phyloP scores from a whole-genome alignment of 2,329 filamentous ascomycete species.

The Annulohypoxylon truncatum region DNA sequence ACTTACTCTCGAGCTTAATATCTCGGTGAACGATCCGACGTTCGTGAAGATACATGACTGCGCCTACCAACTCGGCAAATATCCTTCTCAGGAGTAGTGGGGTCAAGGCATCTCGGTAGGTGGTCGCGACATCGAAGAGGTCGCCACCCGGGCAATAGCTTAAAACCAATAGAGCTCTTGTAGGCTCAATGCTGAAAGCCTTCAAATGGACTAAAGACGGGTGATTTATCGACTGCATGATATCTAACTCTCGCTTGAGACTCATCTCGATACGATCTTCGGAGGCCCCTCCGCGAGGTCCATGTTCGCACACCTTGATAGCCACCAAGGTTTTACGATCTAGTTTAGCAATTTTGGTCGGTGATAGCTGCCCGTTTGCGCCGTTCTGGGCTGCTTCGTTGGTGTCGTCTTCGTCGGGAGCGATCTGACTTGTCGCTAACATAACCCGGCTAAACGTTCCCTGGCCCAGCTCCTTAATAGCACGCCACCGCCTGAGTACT shows the following conservation, averaged over 20 bases:
- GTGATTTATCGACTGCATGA: conserved; percentile 88
- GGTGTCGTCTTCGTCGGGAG: conserved; percentile 60
- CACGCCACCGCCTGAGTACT: conserved; percentile 81
- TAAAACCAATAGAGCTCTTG: conserved; percentile 84
- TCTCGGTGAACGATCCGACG: conserved; percentile 93
- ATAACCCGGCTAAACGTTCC: conserved; percentile 97
- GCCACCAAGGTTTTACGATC: conserved; percentile 87
- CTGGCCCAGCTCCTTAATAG: conserved; percentile 83
- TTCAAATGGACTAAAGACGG: conserved; percentile 92
- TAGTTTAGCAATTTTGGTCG: conserved; percentile 54
- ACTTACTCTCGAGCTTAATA: conserved; percentile 94
- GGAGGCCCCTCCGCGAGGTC: conserved; percentile 90
- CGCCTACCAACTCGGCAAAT: conserved; percentile 88
- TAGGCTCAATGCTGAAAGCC: conserved; percentile 87
- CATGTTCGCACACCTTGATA: conserved; percentile 95
- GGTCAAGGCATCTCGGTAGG: conserved; percentile 74
- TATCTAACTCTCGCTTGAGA: conserved; percentile 92
- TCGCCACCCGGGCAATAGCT: conserved; percentile 95
- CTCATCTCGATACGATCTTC: conserved; percentile 94
- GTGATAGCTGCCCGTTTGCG: conserved; percentile 50
- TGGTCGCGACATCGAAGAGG: conserved; percentile 89
- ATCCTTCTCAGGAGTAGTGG: conserved; percentile 81
- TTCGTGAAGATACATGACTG: conserved; percentile 86
- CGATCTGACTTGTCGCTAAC: conserved; percentile 83
- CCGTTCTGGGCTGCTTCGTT: conserved; percentile 53